Percentiles rank a stretch among this genome's conserved stretches.
Conservation (phyloP, 179 eudicot species). For the Heliamphora ciliata region DNA sequence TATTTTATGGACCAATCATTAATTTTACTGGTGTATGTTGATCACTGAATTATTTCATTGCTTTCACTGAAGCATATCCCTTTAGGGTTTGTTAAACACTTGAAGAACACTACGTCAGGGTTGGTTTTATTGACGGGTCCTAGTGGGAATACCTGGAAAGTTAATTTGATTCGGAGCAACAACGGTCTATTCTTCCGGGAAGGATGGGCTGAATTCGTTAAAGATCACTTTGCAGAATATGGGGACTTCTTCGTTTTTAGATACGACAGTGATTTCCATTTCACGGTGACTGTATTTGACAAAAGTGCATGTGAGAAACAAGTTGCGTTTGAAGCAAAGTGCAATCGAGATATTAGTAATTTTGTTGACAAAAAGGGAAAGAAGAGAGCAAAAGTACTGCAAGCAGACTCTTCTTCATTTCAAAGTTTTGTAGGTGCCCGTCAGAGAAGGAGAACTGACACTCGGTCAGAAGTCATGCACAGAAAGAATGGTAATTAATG, state of each 20-base stretch:
- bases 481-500: too few relatives aligned
- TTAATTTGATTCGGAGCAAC: constrained; percentile 36
- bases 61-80: constrained; percentile 58
- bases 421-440: too few relatives aligned
- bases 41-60: too few relatives aligned
- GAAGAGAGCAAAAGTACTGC: constrained; percentile 44
- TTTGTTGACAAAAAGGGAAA: constrained; percentile 22
- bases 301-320: constrained; percentile 81
- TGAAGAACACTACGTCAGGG: constrained; percentile 44
- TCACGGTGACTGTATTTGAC: constrained; percentile 73
- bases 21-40: too few relatives aligned
- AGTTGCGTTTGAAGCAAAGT: constrained; percentile 52
- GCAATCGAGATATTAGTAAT: constrained; percentile 42
- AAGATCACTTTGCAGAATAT: constrained; percentile 55
- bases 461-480: too few relatives aligned
- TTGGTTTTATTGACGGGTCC: constrained; percentile 59
- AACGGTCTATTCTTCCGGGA: constrained; percentile 47
- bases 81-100: constrained; percentile 44
- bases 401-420: too few relatives aligned
- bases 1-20: too few relatives aligned
- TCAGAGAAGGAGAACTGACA: too few relatives aligned
- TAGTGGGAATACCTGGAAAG: constrained; percentile 74
- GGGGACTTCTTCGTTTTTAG: constrained; percentile 75
- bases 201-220: constrained; percentile 75
- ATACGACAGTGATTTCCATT: constrained; percentile 65